A percentile compares a stretch with the other conserved stretches of the same genome.
Evolutionary conservation across 2,329 filamentous ascomycete species (phyloP).

Genomic region (Trichoderma hamatum): DNA sequence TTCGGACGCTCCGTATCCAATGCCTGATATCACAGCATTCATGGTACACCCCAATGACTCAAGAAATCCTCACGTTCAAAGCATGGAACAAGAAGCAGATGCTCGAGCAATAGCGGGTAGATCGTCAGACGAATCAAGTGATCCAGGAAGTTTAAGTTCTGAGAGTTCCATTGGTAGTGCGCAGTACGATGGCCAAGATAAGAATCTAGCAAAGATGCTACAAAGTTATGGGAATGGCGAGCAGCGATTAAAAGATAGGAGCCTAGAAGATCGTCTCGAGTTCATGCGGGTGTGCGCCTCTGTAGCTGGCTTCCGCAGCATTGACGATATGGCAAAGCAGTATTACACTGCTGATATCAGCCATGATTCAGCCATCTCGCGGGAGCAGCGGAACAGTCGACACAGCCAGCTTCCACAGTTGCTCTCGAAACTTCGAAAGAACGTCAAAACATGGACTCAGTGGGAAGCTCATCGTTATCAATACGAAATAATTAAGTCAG

Average conservation of each 20-base stretch:
- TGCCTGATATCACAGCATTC: not conserved
- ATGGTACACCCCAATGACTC: not conserved
- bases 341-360: conserved; percentile 22
- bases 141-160: not conserved
- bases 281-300: conserved; percentile 11
- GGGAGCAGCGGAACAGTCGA: conserved; percentile 16
- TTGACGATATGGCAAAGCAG: conserved; percentile 8
- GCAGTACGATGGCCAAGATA: not conserved
- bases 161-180: not conserved
- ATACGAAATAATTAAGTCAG: conserved; percentile 23
- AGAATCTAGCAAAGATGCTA: not conserved
- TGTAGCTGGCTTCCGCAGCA: not conserved
- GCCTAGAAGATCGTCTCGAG: conserved; percentile 20
- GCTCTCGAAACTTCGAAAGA: conserved; percentile 13
- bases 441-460: conserved; percentile 18
- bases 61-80: not conserved
- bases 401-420: conserved; percentile 21
- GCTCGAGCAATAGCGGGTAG: not conserved
- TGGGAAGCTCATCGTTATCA: conserved; percentile 26
- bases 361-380: conserved; percentile 18
- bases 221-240: not conserved
- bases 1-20: not conserved
- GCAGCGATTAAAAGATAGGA: conserved; percentile 6
- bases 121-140: not conserved
- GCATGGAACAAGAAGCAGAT: not conserved